These are phyloP conservation scores for Coemansia sp. DNA, from an alignment of 192 early-diverging fungal species.

Conservation along the genomic window DNA sequence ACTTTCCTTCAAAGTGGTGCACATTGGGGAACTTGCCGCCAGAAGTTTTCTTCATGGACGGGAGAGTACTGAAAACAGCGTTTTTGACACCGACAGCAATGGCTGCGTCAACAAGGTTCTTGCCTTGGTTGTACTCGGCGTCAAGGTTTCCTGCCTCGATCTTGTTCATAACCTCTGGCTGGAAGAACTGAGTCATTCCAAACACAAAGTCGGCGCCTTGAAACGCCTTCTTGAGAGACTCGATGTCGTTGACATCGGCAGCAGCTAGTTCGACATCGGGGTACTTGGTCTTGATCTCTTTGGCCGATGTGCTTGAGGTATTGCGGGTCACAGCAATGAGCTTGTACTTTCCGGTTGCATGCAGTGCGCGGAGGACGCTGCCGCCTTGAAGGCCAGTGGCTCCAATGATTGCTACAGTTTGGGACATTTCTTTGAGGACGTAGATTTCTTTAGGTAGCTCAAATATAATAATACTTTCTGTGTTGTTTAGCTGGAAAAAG, in stretches of 20 bases:
- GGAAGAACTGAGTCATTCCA: conserved; percentile 38
- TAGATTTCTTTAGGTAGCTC: too few relatives aligned
- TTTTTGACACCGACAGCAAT: conserved; percentile 22
- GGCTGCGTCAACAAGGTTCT: neutral
- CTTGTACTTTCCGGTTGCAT: too few relatives aligned
- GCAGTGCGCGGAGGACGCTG: too few relatives aligned
- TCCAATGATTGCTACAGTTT: conserved; percentile 32
- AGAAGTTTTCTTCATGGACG: conserved; percentile 25
- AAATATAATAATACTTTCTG: too few relatives aligned
- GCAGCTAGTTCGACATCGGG: conserved; percentile 24
- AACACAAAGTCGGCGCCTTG: conserved; percentile 27
- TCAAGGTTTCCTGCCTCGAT: conserved; percentile 14
- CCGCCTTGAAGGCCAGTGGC: too few relatives aligned
- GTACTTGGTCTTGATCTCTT: conserved; percentile 16
- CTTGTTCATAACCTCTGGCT: conserved; percentile 12
- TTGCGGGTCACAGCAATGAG: conserved; percentile 33
- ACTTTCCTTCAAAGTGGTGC: conserved; percentile 38
- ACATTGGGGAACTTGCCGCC: conserved; percentile 31
- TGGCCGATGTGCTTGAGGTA: conserved; percentile 13
- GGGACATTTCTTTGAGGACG: too few relatives aligned
- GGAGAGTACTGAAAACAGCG: conserved; percentile 29
- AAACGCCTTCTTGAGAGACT: conserved; percentile 27
- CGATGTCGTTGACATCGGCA: conserved; percentile 24
- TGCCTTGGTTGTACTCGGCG: conserved; percentile 38
- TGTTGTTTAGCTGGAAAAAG: too few relatives aligned